phyloP scores from a whole-genome alignment of 768 basidiomycete species.

The Pleurotus salmoneostramineus region DNA sequence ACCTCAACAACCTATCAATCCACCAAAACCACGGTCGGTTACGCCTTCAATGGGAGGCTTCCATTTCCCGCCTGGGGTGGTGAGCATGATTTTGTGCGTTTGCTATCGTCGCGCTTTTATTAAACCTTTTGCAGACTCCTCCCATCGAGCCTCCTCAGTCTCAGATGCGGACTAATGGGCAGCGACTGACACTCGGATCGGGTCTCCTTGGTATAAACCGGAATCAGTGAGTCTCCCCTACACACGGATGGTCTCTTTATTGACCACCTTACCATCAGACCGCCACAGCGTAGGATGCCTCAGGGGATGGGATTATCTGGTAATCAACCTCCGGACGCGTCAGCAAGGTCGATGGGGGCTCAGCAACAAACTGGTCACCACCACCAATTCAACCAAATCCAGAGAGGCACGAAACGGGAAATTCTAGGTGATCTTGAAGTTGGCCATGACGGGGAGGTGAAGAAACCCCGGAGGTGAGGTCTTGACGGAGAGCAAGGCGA shows the following conservation, averaged over 20 bases:
- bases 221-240: background rate
- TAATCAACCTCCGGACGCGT: background rate
- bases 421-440: constrained; percentile 31
- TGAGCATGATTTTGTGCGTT: constrained; percentile 17
- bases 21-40: constrained; percentile 17
- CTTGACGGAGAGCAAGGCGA: too few species aligned
- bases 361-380: background rate
- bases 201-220: background rate
- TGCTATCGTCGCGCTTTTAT: background rate
- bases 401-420: constrained; percentile 15
- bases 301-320: background rate
- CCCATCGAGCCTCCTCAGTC: constrained; percentile 7
- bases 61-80: constrained; percentile 43
- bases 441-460: constrained; percentile 36
- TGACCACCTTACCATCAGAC: background rate
- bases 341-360: constrained; percentile 6
- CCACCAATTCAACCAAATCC: constrained; percentile 23
- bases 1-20: background rate
- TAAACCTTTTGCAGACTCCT: constrained; percentile 5
- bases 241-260: background rate
- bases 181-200: constrained; percentile 5
- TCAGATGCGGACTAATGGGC: background rate
- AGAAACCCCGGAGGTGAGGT: constrained; percentile 37
- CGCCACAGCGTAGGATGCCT: constrained; percentile 21
- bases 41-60: constrained; percentile 45